Base-by-base conservation (phyloP, 1,284 basidiomycete species). In the Leccinum fallax region DNA sequence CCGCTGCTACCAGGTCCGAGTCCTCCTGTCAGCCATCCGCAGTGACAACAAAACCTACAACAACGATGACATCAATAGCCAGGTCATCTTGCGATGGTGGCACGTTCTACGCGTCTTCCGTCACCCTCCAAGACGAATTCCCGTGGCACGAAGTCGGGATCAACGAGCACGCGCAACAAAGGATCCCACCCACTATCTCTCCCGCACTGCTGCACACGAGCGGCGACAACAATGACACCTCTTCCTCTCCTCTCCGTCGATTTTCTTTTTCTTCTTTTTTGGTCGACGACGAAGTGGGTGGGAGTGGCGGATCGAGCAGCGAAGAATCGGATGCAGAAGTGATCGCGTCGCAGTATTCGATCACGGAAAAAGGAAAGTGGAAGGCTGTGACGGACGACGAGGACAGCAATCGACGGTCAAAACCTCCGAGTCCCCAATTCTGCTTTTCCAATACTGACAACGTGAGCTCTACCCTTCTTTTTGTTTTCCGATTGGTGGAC, bases 121-220 rank as follows among this genome's bases (percentile, higher is more conserved):
- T 32, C 43, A 70, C 67, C 1, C 53, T 68, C 26, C 61, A 55
- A 16, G 60, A 55, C 34, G 55, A 52, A 15, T 61, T 61, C 16
- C 57, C 57, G 59, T 62, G 63, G 56, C 64, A 60, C 53, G 38
- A 51, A 36, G 30, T 55, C 4, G 52, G 13, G 1, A 21, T 38
- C 16, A 16, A 60, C 46, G 48, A 51, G 53, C 16, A 7, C 8
- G 24, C 26, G 6, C 59, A 54, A 11, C 61, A 1, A 21, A 19
- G 43, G 5, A 58, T 75, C 9, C 72, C 72, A 2, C 24, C 61
- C 5, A 58, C 28, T 2, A 59, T 71, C 32, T 32, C 57, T 19
- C 68, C 72, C 5, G 53, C 16, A 1, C 57, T 74, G 11, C 55
- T 76, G 51, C 66, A 69, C 49, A 51, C 46, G 1, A 7, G 57